These are phyloP conservation scores for Tetratostichococcus sp. DNA, from an alignment of 139 green algal species.

Conservation along the genomic window DNA sequence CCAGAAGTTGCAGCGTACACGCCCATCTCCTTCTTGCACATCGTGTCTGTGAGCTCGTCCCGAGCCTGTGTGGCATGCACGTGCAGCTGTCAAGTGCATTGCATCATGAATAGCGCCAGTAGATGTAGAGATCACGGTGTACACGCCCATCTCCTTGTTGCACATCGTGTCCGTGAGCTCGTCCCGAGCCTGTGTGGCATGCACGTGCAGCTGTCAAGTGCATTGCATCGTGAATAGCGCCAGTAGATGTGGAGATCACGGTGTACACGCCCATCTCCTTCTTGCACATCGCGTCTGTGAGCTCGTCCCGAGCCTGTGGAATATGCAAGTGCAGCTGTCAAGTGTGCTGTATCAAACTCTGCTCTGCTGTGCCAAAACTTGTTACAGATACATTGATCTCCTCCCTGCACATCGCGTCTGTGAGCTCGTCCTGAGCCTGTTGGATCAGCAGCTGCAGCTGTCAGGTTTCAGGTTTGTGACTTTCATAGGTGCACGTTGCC, in stretches of 20 bases:
- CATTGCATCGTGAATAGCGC: too few relatives aligned
- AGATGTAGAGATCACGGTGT: conserved; percentile 78
- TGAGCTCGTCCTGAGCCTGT: conserved; percentile 81
- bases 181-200: conserved; percentile 63
- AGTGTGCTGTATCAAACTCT: too few relatives aligned
- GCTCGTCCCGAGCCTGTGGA: conserved; percentile 74
- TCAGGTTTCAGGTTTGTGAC: too few relatives aligned
- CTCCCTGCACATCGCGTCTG: conserved; percentile 79
- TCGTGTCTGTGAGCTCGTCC: conserved; percentile 83
- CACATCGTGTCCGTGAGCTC: conserved; percentile 87
- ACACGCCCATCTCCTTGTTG: conserved; percentile 83
- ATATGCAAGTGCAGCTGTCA: neutral
- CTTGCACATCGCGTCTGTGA: conserved; percentile 83
- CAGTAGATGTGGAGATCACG: too few relatives aligned
- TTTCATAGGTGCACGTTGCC: too few relatives aligned
- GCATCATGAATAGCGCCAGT: too few relatives aligned
- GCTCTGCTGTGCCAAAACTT: too few relatives aligned
- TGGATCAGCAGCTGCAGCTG: neutral
- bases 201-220: too few relatives aligned
- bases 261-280: conserved; percentile 87
- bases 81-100: too few relatives aligned
- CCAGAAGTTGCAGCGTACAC: too few relatives aligned
- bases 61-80: conserved; percentile 43
- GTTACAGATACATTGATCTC: conserved; percentile 86
- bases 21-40: conserved; percentile 88